Conservation (phyloP, 2,329 filamentous ascomycete genomes). For the Diaporthe citrichinensis region DNA sequence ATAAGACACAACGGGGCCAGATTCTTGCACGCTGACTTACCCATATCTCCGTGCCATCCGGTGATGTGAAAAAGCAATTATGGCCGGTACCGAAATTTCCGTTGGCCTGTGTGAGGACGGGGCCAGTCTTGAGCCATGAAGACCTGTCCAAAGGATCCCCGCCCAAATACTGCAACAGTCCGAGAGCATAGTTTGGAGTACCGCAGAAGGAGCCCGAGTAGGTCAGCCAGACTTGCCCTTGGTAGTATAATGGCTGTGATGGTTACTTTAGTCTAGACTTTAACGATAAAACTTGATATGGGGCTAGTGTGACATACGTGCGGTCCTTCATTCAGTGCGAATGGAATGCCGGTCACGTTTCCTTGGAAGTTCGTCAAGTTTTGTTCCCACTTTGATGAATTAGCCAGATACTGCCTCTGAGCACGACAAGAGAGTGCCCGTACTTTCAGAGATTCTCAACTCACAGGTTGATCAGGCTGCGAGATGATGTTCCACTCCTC, state of each 20-base stretch:
- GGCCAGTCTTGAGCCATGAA: conserved; percentile 41
- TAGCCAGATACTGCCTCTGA: neutral
- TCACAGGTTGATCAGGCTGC: conserved; percentile 38
- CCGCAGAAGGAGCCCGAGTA: conserved; percentile 42
- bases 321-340: conserved; percentile 24
- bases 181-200: conserved; percentile 41
- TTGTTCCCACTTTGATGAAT: conserved; percentile 34
- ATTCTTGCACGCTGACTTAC: neutral
- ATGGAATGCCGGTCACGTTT: neutral
- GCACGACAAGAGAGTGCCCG: neutral
- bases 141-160: conserved; percentile 30
- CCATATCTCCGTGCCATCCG: conserved; percentile 31
- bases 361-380: conserved; percentile 33
- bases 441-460: neutral
- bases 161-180: conserved; percentile 39
- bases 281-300: neutral
- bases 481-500: conserved; percentile 42
- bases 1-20: too few relatives aligned
- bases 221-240: conserved; percentile 40
- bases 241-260: conserved; percentile 40
- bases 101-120: conserved; percentile 41
- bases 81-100: conserved; percentile 42
- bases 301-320: neutral
- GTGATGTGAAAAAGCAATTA: conserved; percentile 39
- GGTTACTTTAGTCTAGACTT: neutral